These are phyloP conservation scores for Lentinula sp. DNA, from an alignment of 768 basidiomycete species.

Conservation along the genomic window DNA sequence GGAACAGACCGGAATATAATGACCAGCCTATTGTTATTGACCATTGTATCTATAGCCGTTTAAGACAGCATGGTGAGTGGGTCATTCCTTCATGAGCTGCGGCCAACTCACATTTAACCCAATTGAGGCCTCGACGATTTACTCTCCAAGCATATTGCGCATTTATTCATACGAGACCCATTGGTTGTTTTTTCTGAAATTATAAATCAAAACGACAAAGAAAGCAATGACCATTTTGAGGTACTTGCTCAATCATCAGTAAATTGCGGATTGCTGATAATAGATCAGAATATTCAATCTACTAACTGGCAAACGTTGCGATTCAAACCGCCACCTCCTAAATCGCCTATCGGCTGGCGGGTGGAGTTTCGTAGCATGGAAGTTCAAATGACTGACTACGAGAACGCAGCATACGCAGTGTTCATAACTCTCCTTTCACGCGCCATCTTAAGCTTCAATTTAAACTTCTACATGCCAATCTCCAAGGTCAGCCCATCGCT, in stretches of 20 bases:
- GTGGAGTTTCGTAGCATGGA: slow-evolving; percentile 99
- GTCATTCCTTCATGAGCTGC: too few species aligned
- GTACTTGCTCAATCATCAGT: slow-evolving; percentile 28
- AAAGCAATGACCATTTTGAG: slow-evolving; percentile 94
- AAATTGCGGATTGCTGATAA: slow-evolving; percentile 3
- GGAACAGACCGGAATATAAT: slow-evolving; percentile 91
- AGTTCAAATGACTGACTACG: slow-evolving; percentile 97
- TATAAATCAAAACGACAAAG: slow-evolving; percentile 83
- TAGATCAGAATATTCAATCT: slow-evolving; percentile 86
- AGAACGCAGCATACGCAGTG: slow-evolving; percentile 95
- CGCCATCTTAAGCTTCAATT: slow-evolving; percentile 83
- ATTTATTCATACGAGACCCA: slow-evolving; percentile 97
- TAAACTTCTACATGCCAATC: slow-evolving; percentile 96
- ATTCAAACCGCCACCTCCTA: slow-evolving; percentile 96
- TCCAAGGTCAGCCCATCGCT: slow-evolving; percentile 60
- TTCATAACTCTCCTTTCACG: slow-evolving; percentile 93
- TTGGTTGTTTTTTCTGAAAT: slow-evolving; percentile 93
- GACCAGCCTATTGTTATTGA: slow-evolving; percentile 82
- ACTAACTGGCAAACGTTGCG: slow-evolving; percentile 99
- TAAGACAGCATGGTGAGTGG: slow-evolving; percentile 68
- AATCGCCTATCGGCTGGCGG: slow-evolving; percentile 92
- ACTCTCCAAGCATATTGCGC: slow-evolving; percentile 87
- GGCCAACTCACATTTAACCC: not conserved
- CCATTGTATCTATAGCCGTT: slow-evolving; percentile 60
- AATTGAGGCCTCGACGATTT: slow-evolving; percentile 73